Base-by-base conservation (phyloP, 495 filamentous ascomycete genomes). In the Penicillium desertorum region DNA sequence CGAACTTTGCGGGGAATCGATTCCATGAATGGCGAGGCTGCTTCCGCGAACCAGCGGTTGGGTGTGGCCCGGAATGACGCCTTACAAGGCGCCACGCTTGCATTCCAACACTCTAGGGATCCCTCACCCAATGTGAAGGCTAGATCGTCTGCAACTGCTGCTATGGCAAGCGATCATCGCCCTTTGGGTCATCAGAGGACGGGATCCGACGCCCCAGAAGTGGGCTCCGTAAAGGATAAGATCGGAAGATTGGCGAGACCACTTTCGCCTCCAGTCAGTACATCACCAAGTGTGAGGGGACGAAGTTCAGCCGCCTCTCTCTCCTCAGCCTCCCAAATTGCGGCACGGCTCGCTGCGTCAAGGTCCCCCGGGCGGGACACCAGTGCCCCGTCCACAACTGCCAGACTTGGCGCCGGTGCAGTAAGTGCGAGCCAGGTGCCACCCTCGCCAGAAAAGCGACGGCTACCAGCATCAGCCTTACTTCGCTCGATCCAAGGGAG, bases 151-250 rank as follows among this genome's bases (percentile, higher is more conserved):
- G 53, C 58, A 19, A 39, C 58, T 19, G 46, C 62, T 10, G 64
- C 62, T 27, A 49, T 67, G 14, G 59, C 66, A 45, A 58, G 61
- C 45, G 61, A 63, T 50, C 62, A 56, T 17, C 52, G 63, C 62
- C 58, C 56, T 17, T 20, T 45, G 5, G 57, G 50, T 50, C 59
- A 44, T 50, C 59, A 51, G 27, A 47, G 59, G 23, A 45, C 54
- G 45, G 60, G 58, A 44, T 69, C 68, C 12, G 63, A 68, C n/a
- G 44, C 60, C 9, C 76, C 72, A 7, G 72, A 73, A 59, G 62
- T 66, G 19, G 75, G 73, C 42, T 74, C 75, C 4, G 74, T 79
- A 34, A 75, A 59, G 62, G 75, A 76, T 52, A 77, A 75, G 56
- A 76, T 79, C 34, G 71, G 70, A 41, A 62, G 55, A 47, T 72